phyloP scores from a whole-genome alignment of 2,329 filamentous ascomycete genomes.

The Epichloe uncinata region DNA sequence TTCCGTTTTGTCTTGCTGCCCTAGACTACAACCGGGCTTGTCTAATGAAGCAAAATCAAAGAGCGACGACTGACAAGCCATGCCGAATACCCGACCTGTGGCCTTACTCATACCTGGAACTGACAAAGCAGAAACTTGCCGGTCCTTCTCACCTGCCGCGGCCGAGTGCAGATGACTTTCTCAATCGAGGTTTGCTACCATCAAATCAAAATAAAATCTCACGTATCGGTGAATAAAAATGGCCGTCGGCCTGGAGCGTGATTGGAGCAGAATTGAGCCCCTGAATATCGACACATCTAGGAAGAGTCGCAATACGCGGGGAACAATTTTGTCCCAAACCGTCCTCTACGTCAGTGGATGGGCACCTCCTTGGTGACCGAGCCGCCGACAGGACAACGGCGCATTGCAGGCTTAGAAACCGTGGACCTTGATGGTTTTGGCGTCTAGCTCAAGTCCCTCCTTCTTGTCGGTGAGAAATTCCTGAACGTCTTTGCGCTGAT shows the following conservation, averaged over 20 bases:
- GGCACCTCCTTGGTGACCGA: conserved; percentile 12
- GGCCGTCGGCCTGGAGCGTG: conserved; percentile 11
- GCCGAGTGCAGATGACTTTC: conserved; percentile 2
- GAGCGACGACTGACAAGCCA: conserved; percentile 23
- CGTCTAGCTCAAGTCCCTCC: conserved; percentile 83
- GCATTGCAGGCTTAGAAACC: conserved; percentile 33
- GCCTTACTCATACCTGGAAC: conserved; percentile 13
- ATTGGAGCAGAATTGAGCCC: conserved; percentile 18
- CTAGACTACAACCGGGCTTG: conserved; percentile 23
- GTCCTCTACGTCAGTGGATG: conserved; percentile 19
- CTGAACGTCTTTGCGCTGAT: conserved; percentile 97
- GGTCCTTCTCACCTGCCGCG: conserved; percentile 2
- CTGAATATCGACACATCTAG: conserved; percentile 16
- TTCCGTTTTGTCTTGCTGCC: conserved; percentile 10
- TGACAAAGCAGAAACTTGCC: conserved; percentile 6
- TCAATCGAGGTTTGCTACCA: not conserved
- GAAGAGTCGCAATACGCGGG: conserved; percentile 15
- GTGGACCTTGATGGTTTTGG: conserved; percentile 89
- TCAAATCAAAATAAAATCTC: conserved; percentile 11
- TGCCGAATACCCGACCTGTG: conserved; percentile 18
- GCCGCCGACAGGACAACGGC: conserved; percentile 24
- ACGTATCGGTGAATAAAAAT: conserved; percentile 17
- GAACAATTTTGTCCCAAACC: conserved; percentile 14
- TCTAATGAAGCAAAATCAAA: conserved; percentile 15
- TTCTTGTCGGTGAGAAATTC: conserved; percentile 96